Percentiles rank a stretch among this genome's conserved stretches.
These are phyloP conservation scores for Leccinum griseonigrum DNA, from an alignment of 1,284 basidiomycete species.

Conservation along the genomic window DNA sequence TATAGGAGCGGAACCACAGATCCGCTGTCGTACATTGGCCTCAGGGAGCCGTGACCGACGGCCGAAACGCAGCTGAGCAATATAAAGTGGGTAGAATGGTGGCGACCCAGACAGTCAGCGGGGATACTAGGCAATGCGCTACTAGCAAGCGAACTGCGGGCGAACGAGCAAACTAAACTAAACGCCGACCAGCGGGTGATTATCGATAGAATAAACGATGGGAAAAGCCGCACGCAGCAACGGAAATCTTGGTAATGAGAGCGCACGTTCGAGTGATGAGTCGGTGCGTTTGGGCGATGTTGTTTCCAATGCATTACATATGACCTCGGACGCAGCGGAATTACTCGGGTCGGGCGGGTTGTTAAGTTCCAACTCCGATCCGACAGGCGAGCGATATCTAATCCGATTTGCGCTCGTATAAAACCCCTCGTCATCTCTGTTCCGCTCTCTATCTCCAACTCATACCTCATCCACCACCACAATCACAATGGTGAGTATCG, in stretches of 20 bases:
- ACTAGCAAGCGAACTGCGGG: neutral
- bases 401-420: conserved; percentile 22
- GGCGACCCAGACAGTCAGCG: conserved; percentile 9
- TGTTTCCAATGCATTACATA: neutral
- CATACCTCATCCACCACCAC: conserved; percentile 5
- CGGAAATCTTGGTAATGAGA: neutral
- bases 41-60: neutral
- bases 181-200: neutral
- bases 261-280: conserved; percentile 6
- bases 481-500: conserved; percentile 24
- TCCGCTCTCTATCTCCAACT: conserved; percentile 3
- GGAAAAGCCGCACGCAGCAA: neutral
- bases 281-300: conserved; percentile 6
- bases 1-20: neutral
- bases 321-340: neutral
- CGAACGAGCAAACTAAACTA: neutral
- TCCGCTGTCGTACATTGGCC: neutral
- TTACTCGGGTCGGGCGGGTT: conserved; percentile 9
- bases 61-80: conserved; percentile 5
- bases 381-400: conserved; percentile 3
- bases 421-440: conserved; percentile 8
- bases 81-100: neutral
- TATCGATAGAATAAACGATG: neutral
- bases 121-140: neutral
- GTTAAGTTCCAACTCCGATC: conserved; percentile 32